These are phyloP conservation scores for Sporisorium reilianum DNA, from an alignment of 1,284 basidiomycete genomes.

Conservation along the genomic window DNA sequence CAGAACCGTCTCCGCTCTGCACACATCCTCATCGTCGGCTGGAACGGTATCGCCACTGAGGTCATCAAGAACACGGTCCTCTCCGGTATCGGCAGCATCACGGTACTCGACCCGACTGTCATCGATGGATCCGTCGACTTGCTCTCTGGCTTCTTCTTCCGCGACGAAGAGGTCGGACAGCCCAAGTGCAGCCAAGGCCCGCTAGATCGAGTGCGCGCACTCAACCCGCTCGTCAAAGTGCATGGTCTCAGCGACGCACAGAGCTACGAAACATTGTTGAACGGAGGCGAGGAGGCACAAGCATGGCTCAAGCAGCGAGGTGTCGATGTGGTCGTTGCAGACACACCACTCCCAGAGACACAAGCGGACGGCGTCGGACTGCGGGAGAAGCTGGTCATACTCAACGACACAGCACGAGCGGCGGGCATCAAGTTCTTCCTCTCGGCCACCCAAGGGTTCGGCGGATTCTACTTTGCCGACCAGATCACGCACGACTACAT, in stretches of 20 bases:
- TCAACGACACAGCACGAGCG: constrained; percentile 80
- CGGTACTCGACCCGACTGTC: constrained; percentile 71
- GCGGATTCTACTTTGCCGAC: constrained; percentile 94
- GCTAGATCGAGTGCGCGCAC: constrained; percentile 78
- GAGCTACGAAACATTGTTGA: constrained; percentile 24
- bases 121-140: constrained; percentile 77
- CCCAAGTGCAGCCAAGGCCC: constrained; percentile 28
- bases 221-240: constrained; percentile 91
- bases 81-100: constrained; percentile 74
- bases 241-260: constrained; percentile 70
- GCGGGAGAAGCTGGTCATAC: constrained; percentile 74
- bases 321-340: constrained; percentile 64
- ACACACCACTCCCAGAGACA: constrained; percentile 7
- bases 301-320: constrained; percentile 72
- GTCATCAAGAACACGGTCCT: constrained; percentile 88
- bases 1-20: constrained; percentile 96
- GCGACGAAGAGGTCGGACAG: constrained; percentile 82
- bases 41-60: constrained; percentile 91
- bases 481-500: constrained; percentile 87
- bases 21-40: constrained; percentile 84
- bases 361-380: not conserved
- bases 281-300: constrained; percentile 40
- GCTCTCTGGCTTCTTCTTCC: constrained; percentile 91
- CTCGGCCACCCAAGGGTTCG: constrained; percentile 87
- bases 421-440: constrained; percentile 76